Evolutionary conservation across 2,329 filamentous ascomycete genomes (phyloP).

Genomic region (Aspergillus piperis): DNA sequence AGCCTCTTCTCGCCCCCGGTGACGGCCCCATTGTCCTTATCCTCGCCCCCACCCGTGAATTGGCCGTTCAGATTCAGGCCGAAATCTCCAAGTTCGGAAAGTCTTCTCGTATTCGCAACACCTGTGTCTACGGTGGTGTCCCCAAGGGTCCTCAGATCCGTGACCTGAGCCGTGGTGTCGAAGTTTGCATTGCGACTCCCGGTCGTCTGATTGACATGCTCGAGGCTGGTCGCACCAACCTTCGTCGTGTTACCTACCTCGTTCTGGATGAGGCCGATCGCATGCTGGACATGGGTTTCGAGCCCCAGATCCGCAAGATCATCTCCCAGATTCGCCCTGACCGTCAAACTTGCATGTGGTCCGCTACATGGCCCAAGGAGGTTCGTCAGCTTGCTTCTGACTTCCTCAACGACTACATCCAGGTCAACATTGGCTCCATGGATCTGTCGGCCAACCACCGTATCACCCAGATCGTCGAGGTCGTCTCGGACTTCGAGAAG

Average conservation of each 20-base stretch:
- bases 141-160: slow-evolving; percentile 97
- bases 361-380: slow-evolving; percentile 98
- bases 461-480: slow-evolving; percentile 96
- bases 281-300: slow-evolving; percentile 99
- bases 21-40: slow-evolving; percentile 97
- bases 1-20: slow-evolving; percentile 90
- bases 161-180: slow-evolving; percentile 89
- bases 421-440: slow-evolving; percentile 97
- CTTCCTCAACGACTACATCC: slow-evolving; percentile 93
- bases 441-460: slow-evolving; percentile 96
- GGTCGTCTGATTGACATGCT: slow-evolving; percentile 98
- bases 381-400: slow-evolving; percentile 88
- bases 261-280: slow-evolving; percentile 98
- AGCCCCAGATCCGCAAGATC: slow-evolving; percentile 99
- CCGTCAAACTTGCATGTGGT: slow-evolving; percentile 99
- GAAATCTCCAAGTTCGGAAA: slow-evolving; percentile 99
- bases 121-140: slow-evolving; percentile 98
- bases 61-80: slow-evolving; percentile 97
- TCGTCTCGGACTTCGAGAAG: slow-evolving; percentile 96
- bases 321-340: slow-evolving; percentile 96
- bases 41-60: slow-evolving; percentile 92
- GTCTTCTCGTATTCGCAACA: slow-evolving; percentile 96
- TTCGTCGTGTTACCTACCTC: slow-evolving; percentile 95
- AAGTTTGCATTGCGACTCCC: slow-evolving; percentile 97
- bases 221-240: slow-evolving; percentile 95